Conservation (phyloP, 2,329 filamentous ascomycete species). For the Colletotrichum sp. region DNA sequence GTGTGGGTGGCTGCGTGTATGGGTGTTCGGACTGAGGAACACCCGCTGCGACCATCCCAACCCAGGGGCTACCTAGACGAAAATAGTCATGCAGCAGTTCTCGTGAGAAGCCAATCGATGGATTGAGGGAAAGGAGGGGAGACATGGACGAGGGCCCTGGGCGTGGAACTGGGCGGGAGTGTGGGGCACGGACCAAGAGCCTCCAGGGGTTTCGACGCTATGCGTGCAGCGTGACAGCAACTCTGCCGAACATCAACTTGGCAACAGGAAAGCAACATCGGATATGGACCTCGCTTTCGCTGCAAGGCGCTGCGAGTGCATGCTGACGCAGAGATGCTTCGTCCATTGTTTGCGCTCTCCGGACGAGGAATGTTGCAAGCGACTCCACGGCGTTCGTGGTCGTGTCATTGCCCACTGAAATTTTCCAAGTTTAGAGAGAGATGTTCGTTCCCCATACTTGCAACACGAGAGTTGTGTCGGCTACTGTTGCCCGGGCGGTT, state of each 20-base stretch:
- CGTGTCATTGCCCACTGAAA: not conserved
- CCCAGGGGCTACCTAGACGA: not conserved
- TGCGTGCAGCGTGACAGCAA: conserved; percentile 5
- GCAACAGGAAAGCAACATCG: not conserved
- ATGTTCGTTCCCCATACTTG: not conserved
- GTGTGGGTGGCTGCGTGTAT: not conserved
- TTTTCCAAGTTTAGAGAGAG: not conserved
- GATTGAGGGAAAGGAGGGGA: not conserved
- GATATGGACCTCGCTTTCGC: not conserved
- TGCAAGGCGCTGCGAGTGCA: not conserved
- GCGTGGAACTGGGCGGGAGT: not conserved
- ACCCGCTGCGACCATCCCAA: conserved; percentile 7
- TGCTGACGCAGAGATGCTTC: not conserved
- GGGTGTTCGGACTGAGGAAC: not conserved
- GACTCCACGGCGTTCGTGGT: not conserved
- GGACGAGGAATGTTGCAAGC: not conserved
- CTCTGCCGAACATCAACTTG: conserved; percentile 7
- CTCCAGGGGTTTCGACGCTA: not conserved
- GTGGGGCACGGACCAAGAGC: not conserved
- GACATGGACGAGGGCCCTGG: not conserved
- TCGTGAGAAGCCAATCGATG: not conserved
- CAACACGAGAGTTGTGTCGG: not conserved
- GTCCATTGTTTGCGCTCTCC: not conserved
- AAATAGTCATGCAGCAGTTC: conserved; percentile 6
- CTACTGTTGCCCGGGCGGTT: not conserved